Conservation (phyloP, 805 yeast genomes). For the Saccharomyces kudriavzevii region DNA sequence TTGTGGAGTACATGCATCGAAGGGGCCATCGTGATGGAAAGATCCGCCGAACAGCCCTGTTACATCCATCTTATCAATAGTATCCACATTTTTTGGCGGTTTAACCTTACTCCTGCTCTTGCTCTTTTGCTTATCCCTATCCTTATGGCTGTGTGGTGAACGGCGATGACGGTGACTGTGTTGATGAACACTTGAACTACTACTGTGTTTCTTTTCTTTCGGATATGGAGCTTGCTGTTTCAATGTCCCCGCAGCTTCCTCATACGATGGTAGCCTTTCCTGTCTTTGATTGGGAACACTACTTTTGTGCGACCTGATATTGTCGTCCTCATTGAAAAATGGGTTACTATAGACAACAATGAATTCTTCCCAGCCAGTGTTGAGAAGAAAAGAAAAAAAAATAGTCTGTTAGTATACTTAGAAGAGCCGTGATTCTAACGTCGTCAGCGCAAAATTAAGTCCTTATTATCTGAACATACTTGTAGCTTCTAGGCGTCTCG, state of each 20-base stretch:
- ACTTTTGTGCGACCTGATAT: not conserved
- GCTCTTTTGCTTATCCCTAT: constrained; percentile 19
- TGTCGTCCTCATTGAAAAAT: not conserved
- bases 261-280: constrained; percentile 15
- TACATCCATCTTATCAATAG: constrained; percentile 91
- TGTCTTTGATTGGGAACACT: not conserved
- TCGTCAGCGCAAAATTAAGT: not conserved
- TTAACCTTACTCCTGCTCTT: constrained; percentile 35
- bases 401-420: not conserved
- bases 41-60: constrained; percentile 91
- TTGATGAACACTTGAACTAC: not conserved
- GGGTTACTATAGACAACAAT: not conserved
- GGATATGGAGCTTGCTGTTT: constrained; percentile 7
- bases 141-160: constrained; percentile 7
- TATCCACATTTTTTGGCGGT: constrained; percentile 71
- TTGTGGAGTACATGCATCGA: constrained; percentile 96
- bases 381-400: not conserved
- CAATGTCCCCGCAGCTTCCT: constrained; percentile 33
- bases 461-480: not conserved
- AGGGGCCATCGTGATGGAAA: constrained; percentile 98
- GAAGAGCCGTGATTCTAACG: not conserved
- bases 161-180: constrained; percentile 6
- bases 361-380: not conserved
- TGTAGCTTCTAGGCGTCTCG: not conserved
- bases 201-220: constrained; percentile 7